Base-by-base conservation (phyloP, 108 stramenopile genomes). In the Skeletonema costatum region DNA sequence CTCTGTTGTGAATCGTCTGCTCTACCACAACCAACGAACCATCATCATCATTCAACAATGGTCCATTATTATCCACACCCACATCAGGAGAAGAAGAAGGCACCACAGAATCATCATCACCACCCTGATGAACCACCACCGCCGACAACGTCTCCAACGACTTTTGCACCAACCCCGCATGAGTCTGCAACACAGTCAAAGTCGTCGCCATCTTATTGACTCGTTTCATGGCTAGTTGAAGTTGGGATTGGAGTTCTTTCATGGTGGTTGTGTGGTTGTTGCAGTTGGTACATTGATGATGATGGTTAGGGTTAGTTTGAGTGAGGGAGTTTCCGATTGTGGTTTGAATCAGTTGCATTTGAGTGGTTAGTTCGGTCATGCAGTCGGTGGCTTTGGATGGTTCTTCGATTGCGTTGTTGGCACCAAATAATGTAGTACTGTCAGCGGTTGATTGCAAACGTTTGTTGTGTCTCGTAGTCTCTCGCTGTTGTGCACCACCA, bases 161-260 rank as follows among this genome's bases (percentile, higher is more conserved):
- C 14, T 16, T 61, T 2, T 5, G 3, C 60, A 61, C 60, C 60
- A 61, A 61, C 12, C n/a, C n/a, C 2, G 3, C 16, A 33, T 61
- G 60, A 33, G 60, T 61, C 11, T 61, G 60, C 11, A 61, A 61
- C 8, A 61, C 60, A 31, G 60, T 61, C 19, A 61, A 33, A 10
- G 60, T 61, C 2, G 19, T 61, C 12, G 60, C 19, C 60, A 61
- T 61, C 19, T 33, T 61, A 0, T 61, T 16, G 16, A 61, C 14
- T 8, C 60, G 60, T 31, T 61, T 11, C 17, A 61, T 33, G 32
- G 60, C 60, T 11, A 32, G 12, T 33, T 61, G 60, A 33, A 61
- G 7, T 33, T 61, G 60, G 7, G 60, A 61, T 61, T 61, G 60
- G 10, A 61, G 4, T 11, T 16, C 19, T 3, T 19, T 3, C 17